These are phyloP conservation scores for Raffaelea albimanens DNA, from an alignment of 2,329 filamentous ascomycete species.

Conservation along the genomic window DNA sequence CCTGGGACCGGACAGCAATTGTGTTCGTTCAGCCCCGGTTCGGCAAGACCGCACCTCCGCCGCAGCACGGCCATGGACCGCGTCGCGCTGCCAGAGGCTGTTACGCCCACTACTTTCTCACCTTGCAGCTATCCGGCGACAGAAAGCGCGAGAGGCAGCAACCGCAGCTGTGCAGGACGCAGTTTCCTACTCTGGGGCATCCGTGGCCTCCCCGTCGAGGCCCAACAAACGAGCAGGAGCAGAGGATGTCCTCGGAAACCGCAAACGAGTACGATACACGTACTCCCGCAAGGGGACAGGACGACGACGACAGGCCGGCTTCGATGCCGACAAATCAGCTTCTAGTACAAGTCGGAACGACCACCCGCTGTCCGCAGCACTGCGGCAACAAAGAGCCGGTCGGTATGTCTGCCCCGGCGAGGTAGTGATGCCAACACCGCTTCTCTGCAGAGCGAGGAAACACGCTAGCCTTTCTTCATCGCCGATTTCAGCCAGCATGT, in stretches of 20 bases:
- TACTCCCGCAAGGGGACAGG: constrained; percentile 14
- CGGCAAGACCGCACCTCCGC: constrained; percentile 3
- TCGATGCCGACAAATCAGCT: not conserved
- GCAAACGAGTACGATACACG: constrained; percentile 15
- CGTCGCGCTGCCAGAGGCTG: constrained; percentile 35
- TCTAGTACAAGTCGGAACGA: not conserved
- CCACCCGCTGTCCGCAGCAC: not conserved
- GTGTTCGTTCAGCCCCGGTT: constrained; percentile 1
- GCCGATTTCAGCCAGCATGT: constrained; percentile 7
- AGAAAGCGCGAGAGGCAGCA: constrained; percentile 12
- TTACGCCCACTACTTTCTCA: constrained; percentile 37
- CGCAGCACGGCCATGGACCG: constrained; percentile 33
- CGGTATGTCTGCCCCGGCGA: constrained; percentile 13
- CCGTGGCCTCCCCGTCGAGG: not conserved
- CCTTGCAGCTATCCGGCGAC: constrained; percentile 27
- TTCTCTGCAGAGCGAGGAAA: constrained; percentile 21
- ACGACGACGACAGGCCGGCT: not conserved
- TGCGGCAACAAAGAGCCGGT: constrained; percentile 2
- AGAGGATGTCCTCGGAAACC: not conserved
- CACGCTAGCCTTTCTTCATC: constrained; percentile 18
- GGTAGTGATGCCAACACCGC: constrained; percentile 20
- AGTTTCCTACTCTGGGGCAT: not conserved
- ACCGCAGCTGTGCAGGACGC: not conserved
- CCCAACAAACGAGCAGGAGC: not conserved
- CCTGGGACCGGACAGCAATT: constrained; percentile 7